Evolutionary conservation across 345 rosid species (phyloP).

Genomic region (Murraya paniculata): DNA sequence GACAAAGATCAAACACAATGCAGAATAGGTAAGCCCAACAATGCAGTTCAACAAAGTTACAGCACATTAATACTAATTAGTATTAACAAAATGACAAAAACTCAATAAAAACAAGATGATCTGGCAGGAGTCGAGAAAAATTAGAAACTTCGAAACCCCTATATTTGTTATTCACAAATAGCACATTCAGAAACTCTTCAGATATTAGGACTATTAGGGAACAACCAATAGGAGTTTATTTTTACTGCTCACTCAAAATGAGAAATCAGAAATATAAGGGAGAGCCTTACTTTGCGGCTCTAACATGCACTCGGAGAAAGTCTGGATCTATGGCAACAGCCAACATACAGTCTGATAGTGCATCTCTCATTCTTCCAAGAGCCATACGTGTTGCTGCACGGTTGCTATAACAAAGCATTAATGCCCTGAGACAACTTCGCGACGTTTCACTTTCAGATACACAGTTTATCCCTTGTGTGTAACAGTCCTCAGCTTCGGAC

Average conservation of each 20-base stretch:
- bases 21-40: background rate
- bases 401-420: conserved; percentile 95
- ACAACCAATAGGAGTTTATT: background rate
- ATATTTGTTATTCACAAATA: background rate
- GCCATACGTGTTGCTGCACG: conserved; percentile 91
- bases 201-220: background rate
- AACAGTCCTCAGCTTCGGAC: conserved; percentile 78
- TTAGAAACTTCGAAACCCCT: background rate
- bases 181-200: background rate
- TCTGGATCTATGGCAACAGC: conserved; percentile 78
- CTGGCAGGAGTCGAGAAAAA: background rate
- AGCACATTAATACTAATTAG: background rate
- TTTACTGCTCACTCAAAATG: background rate
- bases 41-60: conserved; percentile 7
- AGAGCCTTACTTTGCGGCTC: conserved; percentile 82
- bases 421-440: conserved; percentile 75
- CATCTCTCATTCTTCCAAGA: conserved; percentile 89
- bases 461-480: conserved; percentile 74
- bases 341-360: conserved; percentile 74
- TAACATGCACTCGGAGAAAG: conserved; percentile 80
- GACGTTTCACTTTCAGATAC: conserved; percentile 64
- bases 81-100: background rate
- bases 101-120: background rate
- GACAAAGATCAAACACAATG: background rate
- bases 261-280: conserved; percentile 18